Conservation (phyloP, 768 basidiomycete genomes). For the Ramaria sp. region DNA sequence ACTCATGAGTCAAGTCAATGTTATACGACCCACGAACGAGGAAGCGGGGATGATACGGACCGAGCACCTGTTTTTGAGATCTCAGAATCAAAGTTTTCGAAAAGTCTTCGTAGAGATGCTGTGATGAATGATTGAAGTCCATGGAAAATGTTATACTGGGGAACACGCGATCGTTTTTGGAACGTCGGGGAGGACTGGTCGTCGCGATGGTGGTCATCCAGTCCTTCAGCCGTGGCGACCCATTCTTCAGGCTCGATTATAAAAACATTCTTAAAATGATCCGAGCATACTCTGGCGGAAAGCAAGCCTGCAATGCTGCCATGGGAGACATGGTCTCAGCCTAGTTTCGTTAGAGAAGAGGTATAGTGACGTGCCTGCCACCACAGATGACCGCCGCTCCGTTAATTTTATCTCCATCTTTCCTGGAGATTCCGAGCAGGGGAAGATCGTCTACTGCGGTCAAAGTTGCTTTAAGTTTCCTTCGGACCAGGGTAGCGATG, state of each 20-base stretch:
- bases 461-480: too few species aligned
- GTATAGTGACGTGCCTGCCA: too few species aligned
- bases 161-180: conserved; percentile 10
- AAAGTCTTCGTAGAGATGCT: conserved; percentile 11
- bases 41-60: conserved; percentile 12
- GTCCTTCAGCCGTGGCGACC: conserved; percentile 12
- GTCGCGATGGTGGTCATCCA: not conserved
- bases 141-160: conserved; percentile 10
- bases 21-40: not conserved
- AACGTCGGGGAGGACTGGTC: not conserved
- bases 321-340: too few species aligned
- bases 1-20: not conserved
- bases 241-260: conserved; percentile 15
- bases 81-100: conserved; percentile 15
- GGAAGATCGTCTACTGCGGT: too few species aligned
- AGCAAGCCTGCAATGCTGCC: too few species aligned
- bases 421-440: too few species aligned
- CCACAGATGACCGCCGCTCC: too few species aligned
- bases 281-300: too few species aligned
- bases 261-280: too few species aligned
- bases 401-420: too few species aligned
- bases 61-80: conserved; percentile 9
- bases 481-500: too few species aligned
- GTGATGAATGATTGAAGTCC: conserved; percentile 6
- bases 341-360: too few species aligned